Base-by-base conservation (phyloP, 1,139 yeast genomes). In the Blastobotrys arbuscula region DNA sequence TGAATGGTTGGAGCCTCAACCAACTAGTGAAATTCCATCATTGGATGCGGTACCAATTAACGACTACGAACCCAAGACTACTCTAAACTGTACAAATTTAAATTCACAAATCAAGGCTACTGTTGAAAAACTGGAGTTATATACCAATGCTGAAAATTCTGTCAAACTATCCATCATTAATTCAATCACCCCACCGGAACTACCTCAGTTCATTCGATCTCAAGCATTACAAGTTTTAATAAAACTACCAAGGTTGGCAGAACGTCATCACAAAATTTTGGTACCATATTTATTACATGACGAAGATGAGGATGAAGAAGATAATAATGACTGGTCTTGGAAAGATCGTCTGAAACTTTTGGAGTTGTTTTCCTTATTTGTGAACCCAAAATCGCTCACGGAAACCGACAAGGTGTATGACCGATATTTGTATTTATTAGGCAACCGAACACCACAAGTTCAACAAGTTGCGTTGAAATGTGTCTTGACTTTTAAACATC, bases 401-500 rank as follows among this genome's bases (percentile, higher is more conserved):
- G 71, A 75, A 21, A 71, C 81, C 15, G 76, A 75, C 0, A 74
- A 74, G 38, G 75, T 92, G 9, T 76, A 75, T 53, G 68, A 71
- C 1, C 75, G 80, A 49, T 66, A 83, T 49, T 65, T 85, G 49
- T 69, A 71, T 20, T 68, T 86, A 40, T 69, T 92, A 40, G 77
- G 88, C 10, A 82, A 84, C 62, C 78, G 81, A 56, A 77, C 75
- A 47, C 62, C 76, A 1, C 78, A 77, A 12, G 75, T 84, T 1
- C 97, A 92, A 65, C 79, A 78, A 54, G 67, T 81, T 41, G 94
- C 97, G 0, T 70, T 92, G 45, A 77, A 79, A 51, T 84, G 85
- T 43, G 61, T 92, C n/a, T 66, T 88, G 41, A 79, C 84, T 42
- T 85, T 77, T 73, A 79, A 81, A 54, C 74, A 77, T 50, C 74